Evolutionary conservation across 768 basidiomycete species (phyloP), one percentile per base, ranked within the genome.

Genomic region (Collybia mongolica): DNA sequence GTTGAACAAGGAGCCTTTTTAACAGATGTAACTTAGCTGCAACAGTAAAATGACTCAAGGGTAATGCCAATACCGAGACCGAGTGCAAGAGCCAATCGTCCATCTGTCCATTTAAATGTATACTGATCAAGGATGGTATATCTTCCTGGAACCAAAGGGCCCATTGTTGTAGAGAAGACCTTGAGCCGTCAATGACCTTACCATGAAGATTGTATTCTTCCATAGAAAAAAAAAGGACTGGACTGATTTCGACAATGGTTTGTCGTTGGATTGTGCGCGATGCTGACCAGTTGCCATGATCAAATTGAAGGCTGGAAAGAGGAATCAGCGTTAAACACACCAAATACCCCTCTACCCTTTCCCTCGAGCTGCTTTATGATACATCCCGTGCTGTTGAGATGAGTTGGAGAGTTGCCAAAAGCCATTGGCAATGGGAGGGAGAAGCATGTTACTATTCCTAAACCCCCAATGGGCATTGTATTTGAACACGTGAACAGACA

Each of bases 211-310:
- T 73, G 57, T 93, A 94, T 68, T 94, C 91, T 20, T 81, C 73
- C 49, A 77, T 75, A 4, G 72, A 64, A 60, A 95, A 81, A 9
- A 96, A 71, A n/a, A 96, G 70, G 17, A 92, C 90, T 2, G 95
- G 94, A 54, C 88, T 88, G 57, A 84, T 80, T 65, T 97, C 95
- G 53, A 98, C 63, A n/a, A 88, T 57, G 0, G 86, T 86, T 11
- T 80, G 74, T 9, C 76, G 67, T 17, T 84, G 74, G 52, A 93
- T 83, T 26, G 55, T 55, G 15, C 69, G 68, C 6, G 78, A 71
- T 18, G 89, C 82, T 82, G 50, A 32, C 14, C 28, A 39, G 17
- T 3, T n/a, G 5, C 47, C 17, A 44, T 28, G 23, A 20, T 7
- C 29, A 42, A 52, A 29, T 3, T 20, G 12, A 29, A n/a, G 28